Evolutionary conservation across 2,329 filamentous ascomycete species (phyloP), one percentile per base, ranked within the genome.

Genomic region (Rhynchosporium graminicola): DNA sequence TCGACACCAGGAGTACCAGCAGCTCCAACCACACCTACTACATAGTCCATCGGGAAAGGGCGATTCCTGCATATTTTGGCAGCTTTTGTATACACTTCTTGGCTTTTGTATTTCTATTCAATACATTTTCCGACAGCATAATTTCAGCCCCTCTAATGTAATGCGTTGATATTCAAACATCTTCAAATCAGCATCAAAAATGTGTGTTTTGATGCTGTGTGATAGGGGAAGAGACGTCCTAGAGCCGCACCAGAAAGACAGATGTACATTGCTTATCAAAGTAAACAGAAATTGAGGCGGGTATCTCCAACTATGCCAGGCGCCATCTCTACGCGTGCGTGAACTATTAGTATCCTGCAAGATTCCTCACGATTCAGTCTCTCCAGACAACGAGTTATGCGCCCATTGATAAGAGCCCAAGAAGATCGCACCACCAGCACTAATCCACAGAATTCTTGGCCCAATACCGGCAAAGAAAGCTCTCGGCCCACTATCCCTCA

Each of bases 401-500:
- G 87, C 89, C 86, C 88, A 95, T 76, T 97, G 92, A 76, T 97
- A 97, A 71, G 90, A 94, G 0, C 94, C 95, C 72, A 98, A 76
- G 78, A 99, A 99, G 40, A 99, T 92, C 10, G 94, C 92, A 1
- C 95, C 95, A 3, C 95, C 95, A 61, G 91, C 89, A 69, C 91
- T 95, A 74, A 99, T 99, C 93, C 95, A 98, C 65, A 91, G 88
- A 9, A 97, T 88, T 59, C 95, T 82, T 1, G 95, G 95, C 15
- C 89, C 92, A 51, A 88, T 82, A 0, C 89, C 90, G 1, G 87
- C 84, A 71, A 93, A 92, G 76, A 93, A 92, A 0, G 87, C 87
- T 64, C 82, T 77, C 4, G 85, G 74, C 1, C 90, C 90, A 65
- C 86, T 83, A 60, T 87, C 82, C 55, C 77, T 78, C 72, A 87